Evolutionary conservation across 2,329 filamentous ascomycete species (phyloP).

Genomic region (Verticillium tricorpus): DNA sequence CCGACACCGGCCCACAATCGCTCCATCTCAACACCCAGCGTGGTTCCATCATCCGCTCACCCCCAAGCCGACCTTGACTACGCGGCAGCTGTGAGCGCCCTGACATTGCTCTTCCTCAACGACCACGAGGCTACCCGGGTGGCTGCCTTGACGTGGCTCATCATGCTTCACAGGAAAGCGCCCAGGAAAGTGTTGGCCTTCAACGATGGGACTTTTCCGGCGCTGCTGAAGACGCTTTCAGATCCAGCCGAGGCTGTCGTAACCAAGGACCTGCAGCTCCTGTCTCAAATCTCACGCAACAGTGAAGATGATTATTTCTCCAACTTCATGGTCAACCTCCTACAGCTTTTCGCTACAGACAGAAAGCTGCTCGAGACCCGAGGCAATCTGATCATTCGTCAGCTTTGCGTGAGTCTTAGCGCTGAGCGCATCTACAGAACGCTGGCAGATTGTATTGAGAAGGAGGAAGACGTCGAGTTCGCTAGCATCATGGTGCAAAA

Average conservation of each 20-base stretch:
- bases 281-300: constrained; percentile 94
- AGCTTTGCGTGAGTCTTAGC: constrained; percentile 87
- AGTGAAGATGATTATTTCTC: constrained; percentile 97
- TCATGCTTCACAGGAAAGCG: constrained; percentile 95
- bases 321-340: constrained; percentile 94
- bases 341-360: constrained; percentile 95
- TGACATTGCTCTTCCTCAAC: constrained; percentile 91
- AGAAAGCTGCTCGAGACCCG: constrained; percentile 84
- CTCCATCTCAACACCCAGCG: constrained; percentile 39
- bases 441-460: constrained; percentile 92
- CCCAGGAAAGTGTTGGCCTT: constrained; percentile 90
- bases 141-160: constrained; percentile 89
- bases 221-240: constrained; percentile 89
- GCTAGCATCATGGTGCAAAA: constrained; percentile 99
- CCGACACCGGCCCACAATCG: constrained; percentile 47
- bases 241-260: constrained; percentile 95
- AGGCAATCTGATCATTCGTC: constrained; percentile 93
- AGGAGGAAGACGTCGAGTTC: constrained; percentile 97
- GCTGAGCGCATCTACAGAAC: constrained; percentile 95
- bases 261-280: constrained; percentile 84
- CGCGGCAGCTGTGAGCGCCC: constrained; percentile 84
- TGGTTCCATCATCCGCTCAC: constrained; percentile 32
- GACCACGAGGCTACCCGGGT: constrained; percentile 95
- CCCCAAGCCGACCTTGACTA: constrained; percentile 81
- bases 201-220: constrained; percentile 95